phyloP scores from a whole-genome alignment of 2,329 filamentous ascomycete genomes.

The Ophiostoma montium region DNA sequence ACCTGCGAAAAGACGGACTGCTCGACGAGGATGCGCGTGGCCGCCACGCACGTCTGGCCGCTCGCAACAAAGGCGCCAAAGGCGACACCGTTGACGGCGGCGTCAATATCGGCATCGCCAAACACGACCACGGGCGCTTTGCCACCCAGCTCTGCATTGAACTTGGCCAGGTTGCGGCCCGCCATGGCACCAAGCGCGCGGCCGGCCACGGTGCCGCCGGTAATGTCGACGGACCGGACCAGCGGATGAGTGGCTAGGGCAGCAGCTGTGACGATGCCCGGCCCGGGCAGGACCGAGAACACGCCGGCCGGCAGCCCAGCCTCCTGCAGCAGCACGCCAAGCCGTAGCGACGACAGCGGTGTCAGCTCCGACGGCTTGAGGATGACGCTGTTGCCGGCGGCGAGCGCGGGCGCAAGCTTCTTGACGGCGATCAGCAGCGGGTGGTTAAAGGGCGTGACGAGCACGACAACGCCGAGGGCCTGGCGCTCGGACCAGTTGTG shows the following conservation, averaged over 20 bases:
- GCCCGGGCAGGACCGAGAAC: slow-evolving; percentile 46
- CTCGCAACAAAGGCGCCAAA: slow-evolving; percentile 42
- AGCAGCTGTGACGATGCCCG: slow-evolving; percentile 37
- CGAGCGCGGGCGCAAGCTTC: slow-evolving; percentile 47
- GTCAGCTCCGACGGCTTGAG: slow-evolving; percentile 50
- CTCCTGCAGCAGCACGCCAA: slow-evolving; percentile 45
- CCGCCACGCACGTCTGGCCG: slow-evolving; percentile 50
- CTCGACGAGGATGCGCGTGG: slow-evolving; percentile 62
- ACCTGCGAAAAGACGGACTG: slow-evolving; percentile 51
- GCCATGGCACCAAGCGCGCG: slow-evolving; percentile 53
- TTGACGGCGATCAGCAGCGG: slow-evolving; percentile 43
- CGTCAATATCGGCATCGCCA: slow-evolving; percentile 46
- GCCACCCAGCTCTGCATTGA: slow-evolving; percentile 58
- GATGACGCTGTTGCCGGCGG: slow-evolving; percentile 43
- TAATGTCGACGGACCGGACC: slow-evolving; percentile 57
- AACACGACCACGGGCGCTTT: slow-evolving; percentile 59
- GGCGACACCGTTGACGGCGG: slow-evolving; percentile 55
- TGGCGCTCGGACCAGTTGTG: slow-evolving; percentile 41
- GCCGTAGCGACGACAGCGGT: slow-evolving; percentile 44
- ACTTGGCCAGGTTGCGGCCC: slow-evolving; percentile 52
- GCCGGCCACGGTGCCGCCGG: slow-evolving; percentile 58
- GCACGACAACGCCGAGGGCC: slow-evolving; percentile 42
- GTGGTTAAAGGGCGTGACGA: slow-evolving; percentile 45
- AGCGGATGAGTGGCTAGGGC: slow-evolving; percentile 36
- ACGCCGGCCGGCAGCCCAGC: slow-evolving; percentile 60